Conservation (phyloP, 2,329 filamentous ascomycete genomes). For the Tolypocladium tundrense region DNA sequence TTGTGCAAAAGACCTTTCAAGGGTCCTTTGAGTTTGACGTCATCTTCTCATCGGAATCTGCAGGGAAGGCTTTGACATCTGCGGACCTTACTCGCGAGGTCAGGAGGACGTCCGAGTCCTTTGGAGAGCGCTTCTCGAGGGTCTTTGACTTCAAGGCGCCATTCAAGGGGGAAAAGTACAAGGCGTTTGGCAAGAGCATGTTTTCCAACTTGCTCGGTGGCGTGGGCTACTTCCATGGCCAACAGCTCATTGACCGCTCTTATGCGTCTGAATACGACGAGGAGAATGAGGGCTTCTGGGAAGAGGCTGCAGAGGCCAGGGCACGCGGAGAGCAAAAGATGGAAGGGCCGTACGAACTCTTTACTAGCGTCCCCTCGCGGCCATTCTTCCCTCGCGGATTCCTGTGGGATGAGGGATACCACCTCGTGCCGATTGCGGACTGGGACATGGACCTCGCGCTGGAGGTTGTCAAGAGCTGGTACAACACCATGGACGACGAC, state of each 20-base stretch:
- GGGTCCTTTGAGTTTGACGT: slow-evolving; percentile 90
- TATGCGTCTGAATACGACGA: slow-evolving; percentile 91
- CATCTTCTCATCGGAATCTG: slow-evolving; percentile 73
- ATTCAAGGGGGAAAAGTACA: slow-evolving; percentile 63
- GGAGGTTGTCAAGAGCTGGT: slow-evolving; percentile 92
- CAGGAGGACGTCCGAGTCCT: slow-evolving; percentile 52
- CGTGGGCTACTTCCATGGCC: slow-evolving; percentile 89
- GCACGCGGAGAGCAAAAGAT: slow-evolving; percentile 55
- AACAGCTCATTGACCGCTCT: slow-evolving; percentile 80
- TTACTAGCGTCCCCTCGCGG: slow-evolving; percentile 81
- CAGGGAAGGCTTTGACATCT: slow-evolving; percentile 40
- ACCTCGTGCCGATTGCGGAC: slow-evolving; percentile 80
- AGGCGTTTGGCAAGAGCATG: slow-evolving; percentile 75
- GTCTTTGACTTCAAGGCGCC: slow-evolving; percentile 60
- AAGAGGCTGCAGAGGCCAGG: slow-evolving; percentile 75
- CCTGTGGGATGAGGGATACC: slow-evolving; percentile 97
- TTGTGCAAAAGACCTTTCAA: slow-evolving; percentile 85
- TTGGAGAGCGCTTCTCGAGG: slow-evolving; percentile 63
- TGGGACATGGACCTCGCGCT: slow-evolving; percentile 86
- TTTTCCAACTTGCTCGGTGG: slow-evolving; percentile 91
- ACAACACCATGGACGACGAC: slow-evolving; percentile 89
- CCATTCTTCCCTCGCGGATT: slow-evolving; percentile 97
- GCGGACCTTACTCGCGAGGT: slow-evolving; percentile 64
- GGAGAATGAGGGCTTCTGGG: slow-evolving; percentile 91
- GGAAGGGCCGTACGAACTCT: slow-evolving; percentile 80